phyloP scores from a whole-genome alignment of 2,329 filamentous ascomycete species.

The Chalara sp. region DNA sequence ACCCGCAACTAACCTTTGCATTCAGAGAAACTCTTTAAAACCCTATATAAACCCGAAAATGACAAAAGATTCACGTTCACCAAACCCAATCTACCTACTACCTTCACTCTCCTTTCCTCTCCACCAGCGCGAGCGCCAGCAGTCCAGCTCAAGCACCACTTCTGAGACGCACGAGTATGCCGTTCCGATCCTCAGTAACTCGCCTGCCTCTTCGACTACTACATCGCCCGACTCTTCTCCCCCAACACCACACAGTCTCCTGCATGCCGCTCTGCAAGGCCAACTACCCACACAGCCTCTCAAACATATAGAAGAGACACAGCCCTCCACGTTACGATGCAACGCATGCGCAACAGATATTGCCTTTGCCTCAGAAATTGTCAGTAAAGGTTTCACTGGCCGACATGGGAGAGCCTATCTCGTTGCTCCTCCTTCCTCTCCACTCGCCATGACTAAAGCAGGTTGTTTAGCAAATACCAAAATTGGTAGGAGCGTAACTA shows the following conservation, averaged over 20 bases:
- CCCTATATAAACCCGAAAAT: not conserved
- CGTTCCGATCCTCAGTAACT: slow-evolving; percentile 30
- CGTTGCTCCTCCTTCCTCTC: slow-evolving; percentile 34
- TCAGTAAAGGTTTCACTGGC: slow-evolving; percentile 61
- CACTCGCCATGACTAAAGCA: slow-evolving; percentile 6
- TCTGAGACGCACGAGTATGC: slow-evolving; percentile 15
- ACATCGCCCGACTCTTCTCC: slow-evolving; percentile 21
- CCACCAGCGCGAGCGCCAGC: slow-evolving; percentile 30
- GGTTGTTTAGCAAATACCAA: slow-evolving; percentile 46
- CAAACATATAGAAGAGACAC: slow-evolving; percentile 32
- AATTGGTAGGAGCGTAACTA: slow-evolving; percentile 45
- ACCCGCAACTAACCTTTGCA: no score
- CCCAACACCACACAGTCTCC: slow-evolving; percentile 5
- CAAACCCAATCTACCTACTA: slow-evolving; percentile 45
- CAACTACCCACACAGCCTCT: not conserved
- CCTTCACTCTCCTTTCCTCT: slow-evolving; percentile 40
- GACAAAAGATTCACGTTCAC: not conserved
- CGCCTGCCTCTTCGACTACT: slow-evolving; percentile 24
- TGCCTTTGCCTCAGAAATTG: slow-evolving; percentile 53
- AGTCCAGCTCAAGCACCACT: slow-evolving; percentile 24
- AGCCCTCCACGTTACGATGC: slow-evolving; percentile 53
- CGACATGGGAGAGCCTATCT: slow-evolving; percentile 59
- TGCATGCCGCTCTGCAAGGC: not conserved
- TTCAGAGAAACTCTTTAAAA: no score
- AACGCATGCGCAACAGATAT: slow-evolving; percentile 51